A percentile compares a stretch with the other conserved stretches of the same genome.
Conservation (phyloP, 164 flowering plant genomes). For the Tinospora cordifolia region DNA sequence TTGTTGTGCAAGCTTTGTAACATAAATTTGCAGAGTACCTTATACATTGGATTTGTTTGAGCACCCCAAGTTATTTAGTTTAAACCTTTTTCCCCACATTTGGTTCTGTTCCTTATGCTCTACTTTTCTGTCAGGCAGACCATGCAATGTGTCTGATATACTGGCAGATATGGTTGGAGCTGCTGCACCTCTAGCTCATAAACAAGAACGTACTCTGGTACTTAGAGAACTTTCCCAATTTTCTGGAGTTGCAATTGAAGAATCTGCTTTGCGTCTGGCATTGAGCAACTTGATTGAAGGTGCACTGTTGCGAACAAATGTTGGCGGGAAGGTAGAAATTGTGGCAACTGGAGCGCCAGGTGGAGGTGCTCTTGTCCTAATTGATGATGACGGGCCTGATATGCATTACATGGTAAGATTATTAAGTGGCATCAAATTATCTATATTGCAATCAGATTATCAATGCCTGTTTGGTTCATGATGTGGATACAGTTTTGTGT, state of each 20-base stretch:
- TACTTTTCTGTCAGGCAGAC: constrained; percentile 71
- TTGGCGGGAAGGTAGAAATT: constrained; percentile 73
- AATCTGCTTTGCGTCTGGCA: constrained; percentile 83
- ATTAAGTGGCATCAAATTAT: not conserved
- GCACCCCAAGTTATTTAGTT: not conserved
- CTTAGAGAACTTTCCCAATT: constrained; percentile 40
- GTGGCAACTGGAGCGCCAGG: constrained; percentile 66
- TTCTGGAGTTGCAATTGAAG: constrained; percentile 69
- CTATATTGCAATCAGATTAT: not conserved
- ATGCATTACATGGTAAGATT: constrained; percentile 86
- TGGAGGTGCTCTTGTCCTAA: constrained; percentile 72
- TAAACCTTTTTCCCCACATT: not conserved
- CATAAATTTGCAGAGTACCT: not conserved
- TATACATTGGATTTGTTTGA: not conserved
- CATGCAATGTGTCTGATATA: constrained; percentile 71
- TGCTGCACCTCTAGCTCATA: constrained; percentile 58
- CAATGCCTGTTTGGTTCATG: no score
- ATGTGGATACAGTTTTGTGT: no score
- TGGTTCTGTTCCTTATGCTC: constrained; percentile 22
- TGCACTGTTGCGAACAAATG: constrained; percentile 70
- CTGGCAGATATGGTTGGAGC: constrained; percentile 71
- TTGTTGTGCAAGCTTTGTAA: not conserved
- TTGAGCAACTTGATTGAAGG: constrained; percentile 91
- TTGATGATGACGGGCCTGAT: constrained; percentile 96
- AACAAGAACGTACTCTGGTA: constrained; percentile 52